phyloP scores from a whole-genome alignment of 169 alveolate species.

The Ichthyophthirius multifiliis region DNA sequence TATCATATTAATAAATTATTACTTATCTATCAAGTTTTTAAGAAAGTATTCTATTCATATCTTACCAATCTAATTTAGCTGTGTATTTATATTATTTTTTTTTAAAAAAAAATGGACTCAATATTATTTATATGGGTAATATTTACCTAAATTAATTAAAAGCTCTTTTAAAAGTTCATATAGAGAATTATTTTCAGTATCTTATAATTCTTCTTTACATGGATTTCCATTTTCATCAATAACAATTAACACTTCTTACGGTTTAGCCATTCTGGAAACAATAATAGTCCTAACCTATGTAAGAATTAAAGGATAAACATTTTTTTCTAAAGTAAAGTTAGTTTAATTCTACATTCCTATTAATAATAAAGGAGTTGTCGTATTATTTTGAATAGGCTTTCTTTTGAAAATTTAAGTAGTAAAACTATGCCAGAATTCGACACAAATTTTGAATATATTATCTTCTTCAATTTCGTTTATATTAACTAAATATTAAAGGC shows the following conservation, averaged over 20 bases:
- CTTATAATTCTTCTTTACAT: slow-evolving; percentile 85
- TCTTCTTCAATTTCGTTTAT: slow-evolving; percentile 88
- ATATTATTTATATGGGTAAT: too few species aligned
- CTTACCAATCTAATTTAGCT: slow-evolving; percentile 94
- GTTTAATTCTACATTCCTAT: neutral
- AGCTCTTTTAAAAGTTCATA: slow-evolving; percentile 95
- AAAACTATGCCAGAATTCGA: slow-evolving; percentile 96
- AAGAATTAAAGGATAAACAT: slow-evolving; percentile 65
- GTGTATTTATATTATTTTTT: too few species aligned
- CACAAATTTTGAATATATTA: slow-evolving; percentile 95
- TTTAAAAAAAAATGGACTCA: too few species aligned
- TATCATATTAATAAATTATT: slow-evolving; percentile 50
- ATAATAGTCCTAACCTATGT: slow-evolving; percentile 81
- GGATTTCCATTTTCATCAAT: slow-evolving; percentile 89
- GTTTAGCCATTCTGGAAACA: slow-evolving; percentile 95
- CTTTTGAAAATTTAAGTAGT: slow-evolving; percentile 84
- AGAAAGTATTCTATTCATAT: slow-evolving; percentile 92
- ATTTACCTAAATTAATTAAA: slow-evolving; percentile 90
- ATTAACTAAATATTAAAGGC: slow-evolving; percentile 45
- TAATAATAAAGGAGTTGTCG: slow-evolving; percentile 20
- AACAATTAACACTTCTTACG: slow-evolving; percentile 89
- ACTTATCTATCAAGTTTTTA: slow-evolving; percentile 89
- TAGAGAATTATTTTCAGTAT: slow-evolving; percentile 95
- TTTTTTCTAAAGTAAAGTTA: slow-evolving; percentile 49
- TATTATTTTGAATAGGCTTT: slow-evolving; percentile 50